Conservation (phyloP, 441 rosid species). For the Sinapis alba region DNA sequence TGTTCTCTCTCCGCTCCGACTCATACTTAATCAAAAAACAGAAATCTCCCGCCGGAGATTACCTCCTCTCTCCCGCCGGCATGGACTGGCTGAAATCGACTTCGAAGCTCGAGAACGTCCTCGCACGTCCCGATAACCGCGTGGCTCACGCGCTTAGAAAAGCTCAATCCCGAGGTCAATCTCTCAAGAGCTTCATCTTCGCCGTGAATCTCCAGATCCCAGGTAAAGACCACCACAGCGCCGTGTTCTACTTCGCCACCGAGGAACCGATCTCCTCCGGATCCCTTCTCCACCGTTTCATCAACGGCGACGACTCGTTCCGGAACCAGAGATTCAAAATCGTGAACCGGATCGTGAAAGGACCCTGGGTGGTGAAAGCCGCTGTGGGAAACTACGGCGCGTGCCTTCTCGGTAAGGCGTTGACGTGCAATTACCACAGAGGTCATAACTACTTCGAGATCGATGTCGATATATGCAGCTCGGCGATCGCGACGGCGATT, state of each 20-base stretch:
- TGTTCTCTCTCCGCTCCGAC: conserved; percentile 71
- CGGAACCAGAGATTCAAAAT: conserved; percentile 89
- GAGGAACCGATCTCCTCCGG: conserved; percentile 70
- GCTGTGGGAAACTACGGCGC: conserved; percentile 81
- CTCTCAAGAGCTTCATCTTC: conserved; percentile 70
- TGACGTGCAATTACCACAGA: conserved; percentile 75
- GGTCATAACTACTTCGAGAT: conserved; percentile 82
- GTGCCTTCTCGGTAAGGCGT: conserved; percentile 75
- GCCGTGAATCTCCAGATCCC: conserved; percentile 92
- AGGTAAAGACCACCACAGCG: conserved; percentile 81
- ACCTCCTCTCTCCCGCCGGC: conserved; percentile 81
- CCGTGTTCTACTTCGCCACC: conserved; percentile 79
- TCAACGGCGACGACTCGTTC: conserved; percentile 76
- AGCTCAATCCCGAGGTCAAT: conserved; percentile 59
- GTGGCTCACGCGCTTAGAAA: conserved; percentile 58
- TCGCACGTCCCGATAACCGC: conserved; percentile 81
- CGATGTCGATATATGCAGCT: conserved; percentile 84
- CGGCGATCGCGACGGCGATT: conserved; percentile 74
- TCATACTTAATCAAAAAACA: conserved; percentile 58
- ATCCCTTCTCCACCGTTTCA: conserved; percentile 66
- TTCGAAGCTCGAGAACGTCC: conserved; percentile 71
- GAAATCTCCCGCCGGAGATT: conserved; percentile 74
- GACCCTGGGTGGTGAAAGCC: conserved; percentile 86
- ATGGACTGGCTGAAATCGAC: conserved; percentile 85
- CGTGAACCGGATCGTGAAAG: conserved; percentile 86